These are phyloP conservation scores for Trypanosoma conorhini DNA, from an alignment of 208 protist species.

Conservation along the genomic window DNA sequence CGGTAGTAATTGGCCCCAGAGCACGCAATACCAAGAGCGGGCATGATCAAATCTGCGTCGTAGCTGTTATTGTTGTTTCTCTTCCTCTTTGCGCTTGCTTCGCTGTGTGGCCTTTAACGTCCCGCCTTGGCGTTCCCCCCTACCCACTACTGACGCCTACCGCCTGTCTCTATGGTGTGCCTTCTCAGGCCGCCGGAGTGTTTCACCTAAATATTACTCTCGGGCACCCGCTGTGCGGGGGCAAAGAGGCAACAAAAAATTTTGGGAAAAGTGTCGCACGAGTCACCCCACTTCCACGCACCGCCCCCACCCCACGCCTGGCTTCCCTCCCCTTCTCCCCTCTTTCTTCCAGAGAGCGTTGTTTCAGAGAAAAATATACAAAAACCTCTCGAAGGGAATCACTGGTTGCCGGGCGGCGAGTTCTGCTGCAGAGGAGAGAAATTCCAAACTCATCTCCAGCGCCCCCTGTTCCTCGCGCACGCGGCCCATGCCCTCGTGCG, in stretches of 20 bases:
- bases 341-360: background rate
- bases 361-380: slow-evolving; percentile 44
- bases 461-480: slow-evolving; percentile 66
- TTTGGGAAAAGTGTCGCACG: background rate
- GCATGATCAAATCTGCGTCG: slow-evolving; percentile 35
- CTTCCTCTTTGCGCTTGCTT: background rate
- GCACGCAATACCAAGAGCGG: slow-evolving; percentile 73
- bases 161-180: background rate
- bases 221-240: background rate
- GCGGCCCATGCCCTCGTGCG: slow-evolving; percentile 60
- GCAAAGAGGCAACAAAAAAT: background rate
- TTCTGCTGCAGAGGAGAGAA: slow-evolving; percentile 64
- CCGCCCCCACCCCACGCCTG: too few species aligned
- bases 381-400: slow-evolving; percentile 61
- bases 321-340: background rate
- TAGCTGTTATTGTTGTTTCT: background rate
- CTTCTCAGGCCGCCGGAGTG: background rate
- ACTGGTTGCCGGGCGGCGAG: slow-evolving; percentile 47
- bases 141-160: background rate
- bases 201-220: background rate
- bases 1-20: slow-evolving; percentile 63
- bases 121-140: background rate
- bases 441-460: slow-evolving; percentile 50
- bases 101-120: background rate
- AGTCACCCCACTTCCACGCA: background rate